Base-by-base conservation (phyloP, 371 early-diverging fungal species). In the Mortierella sp. region DNA sequence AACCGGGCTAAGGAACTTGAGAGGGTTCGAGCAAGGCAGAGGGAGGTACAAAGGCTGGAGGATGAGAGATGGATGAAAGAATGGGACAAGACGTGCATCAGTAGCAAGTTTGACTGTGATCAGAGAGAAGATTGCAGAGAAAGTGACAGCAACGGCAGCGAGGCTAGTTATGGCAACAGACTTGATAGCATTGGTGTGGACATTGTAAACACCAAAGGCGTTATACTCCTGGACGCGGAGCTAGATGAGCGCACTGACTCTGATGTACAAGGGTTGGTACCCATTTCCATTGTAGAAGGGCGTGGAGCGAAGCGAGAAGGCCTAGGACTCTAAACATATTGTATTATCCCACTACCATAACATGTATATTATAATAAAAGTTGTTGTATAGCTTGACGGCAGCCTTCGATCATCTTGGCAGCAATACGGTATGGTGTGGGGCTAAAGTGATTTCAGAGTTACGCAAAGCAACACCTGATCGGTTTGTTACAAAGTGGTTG, bases 51-150 rank as follows among this genome's bases (percentile, higher is more conserved):
- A 24, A 54, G 55, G 0, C 10, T 63, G 26, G 73, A 73, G 18
- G 79, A 78, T 54, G 64, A 73, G 6, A 57, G 70, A n/a, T 79
- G 79, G 75, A 26, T 63, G 20, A 61, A 52, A 6, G 77, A 68
- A 24, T 72, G 72, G 73, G 66, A 77, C 14, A 54, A 76, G 49
- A 86, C 88, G 10, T 64, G 30, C 20, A 74, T 73, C n/a, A 95
- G 86, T 35, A 24, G 32, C 28, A 58, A 57, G 6, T 8, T 51
- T 51, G 43, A 43, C 9, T 43, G 14, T 43, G 14, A 9, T 12
- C 22, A 18, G 22, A 51, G n/a, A 6, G 22, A 51, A n/a, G 22
- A 16, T 51, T 8, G 1, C n/a, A 3, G 5, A 6, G n/a, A 51
- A 5, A 22, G 22, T 20, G 20, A 35, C 22, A 8, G 5, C 58